Evolutionary conservation across 2,329 filamentous ascomycete species (phyloP), one percentile per base, ranked within the genome.

Genomic region (Fusarium incarnatum): DNA sequence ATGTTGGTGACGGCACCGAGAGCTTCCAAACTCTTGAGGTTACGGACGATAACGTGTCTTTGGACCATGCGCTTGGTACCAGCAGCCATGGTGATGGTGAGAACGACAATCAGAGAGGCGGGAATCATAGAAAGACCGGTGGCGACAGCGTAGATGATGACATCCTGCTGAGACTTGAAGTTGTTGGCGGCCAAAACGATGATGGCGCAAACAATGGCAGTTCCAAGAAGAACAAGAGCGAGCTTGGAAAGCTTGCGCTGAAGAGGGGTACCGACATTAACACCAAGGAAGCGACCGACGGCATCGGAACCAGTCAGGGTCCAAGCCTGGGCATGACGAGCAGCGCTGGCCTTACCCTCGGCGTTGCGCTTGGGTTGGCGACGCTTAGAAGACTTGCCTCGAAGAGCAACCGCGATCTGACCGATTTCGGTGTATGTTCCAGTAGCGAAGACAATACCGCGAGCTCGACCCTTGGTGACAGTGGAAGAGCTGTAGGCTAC

Each of bases 231-330:
- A 2, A 91, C 75, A 8, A 92, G 82, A 9, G 91, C 91, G 47
- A 93, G 83, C 77, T 88, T 88, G 46, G 89, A 91, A 12, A 93
- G 83, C 74, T 91, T 92, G 66, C 86, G 85, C 76, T 92, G 89
- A 22, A 93, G 82, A 2, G 91, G 91, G 7, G 91, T 92, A 42
- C 91, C 91, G 8, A 91, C 86, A 60, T 87, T 90, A 67, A 92
- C 85, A 46, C 91, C 90, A 6, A 92, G 82, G 74, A 93, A 91
- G 20, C 84, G 82, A 5, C 88, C 88, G 53, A 90, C 79, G 9
- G 85, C 86, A 76, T 91, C 88, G 11, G 82, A 84, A 41, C 76
- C 68, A 8, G 82, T 83, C 34, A 82, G 67, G 1, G 74, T 74
- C 78, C 79, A 82, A 2, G 81, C 79, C 55, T 81, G 69, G 30